Evolutionary conservation across 2,329 filamentous ascomycete species (phyloP).

Genomic region (Mycogone perniciosa): DNA sequence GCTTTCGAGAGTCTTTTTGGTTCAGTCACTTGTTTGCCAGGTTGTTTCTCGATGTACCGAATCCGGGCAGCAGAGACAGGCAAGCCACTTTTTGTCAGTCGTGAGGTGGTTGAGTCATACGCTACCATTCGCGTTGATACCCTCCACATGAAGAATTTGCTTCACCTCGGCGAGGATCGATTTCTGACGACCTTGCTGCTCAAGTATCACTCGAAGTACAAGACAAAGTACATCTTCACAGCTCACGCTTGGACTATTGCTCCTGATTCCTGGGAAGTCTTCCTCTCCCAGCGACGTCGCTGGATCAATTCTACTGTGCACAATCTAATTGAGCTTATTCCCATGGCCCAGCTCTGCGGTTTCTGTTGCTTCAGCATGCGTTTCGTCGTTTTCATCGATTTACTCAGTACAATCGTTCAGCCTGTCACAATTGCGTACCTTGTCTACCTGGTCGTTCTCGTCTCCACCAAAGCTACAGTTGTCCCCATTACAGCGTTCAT

Average conservation of each 20-base stretch:
- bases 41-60: constrained; percentile 99
- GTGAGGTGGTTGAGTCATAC: constrained; percentile 83
- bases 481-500: constrained; percentile 85
- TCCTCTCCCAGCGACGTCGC: constrained; percentile 94
- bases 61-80: constrained; percentile 90
- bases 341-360: constrained; percentile 87
- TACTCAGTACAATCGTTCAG: constrained; percentile 86
- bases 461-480: constrained; percentile 54
- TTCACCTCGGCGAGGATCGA: constrained; percentile 95
- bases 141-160: constrained; percentile 95
- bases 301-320: constrained; percentile 99
- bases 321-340: constrained; percentile 93
- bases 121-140: constrained; percentile 93
- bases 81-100: constrained; percentile 93
- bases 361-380: constrained; percentile 99
- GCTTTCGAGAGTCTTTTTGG: constrained; percentile 97
- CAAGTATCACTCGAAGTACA: constrained; percentile 88
- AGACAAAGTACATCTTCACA: constrained; percentile 93
- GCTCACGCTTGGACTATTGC: constrained; percentile 97
- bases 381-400: constrained; percentile 91
- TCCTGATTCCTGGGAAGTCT: constrained; percentile 87
- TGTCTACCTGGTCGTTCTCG: constrained; percentile 74
- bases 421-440: constrained; percentile 89
- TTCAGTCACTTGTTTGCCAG: constrained; percentile 92
- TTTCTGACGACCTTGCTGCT: constrained; percentile 91